These are phyloP conservation scores for Auricularia sp. DNA, from an alignment of 768 basidiomycete species.

Conservation along the genomic window DNA sequence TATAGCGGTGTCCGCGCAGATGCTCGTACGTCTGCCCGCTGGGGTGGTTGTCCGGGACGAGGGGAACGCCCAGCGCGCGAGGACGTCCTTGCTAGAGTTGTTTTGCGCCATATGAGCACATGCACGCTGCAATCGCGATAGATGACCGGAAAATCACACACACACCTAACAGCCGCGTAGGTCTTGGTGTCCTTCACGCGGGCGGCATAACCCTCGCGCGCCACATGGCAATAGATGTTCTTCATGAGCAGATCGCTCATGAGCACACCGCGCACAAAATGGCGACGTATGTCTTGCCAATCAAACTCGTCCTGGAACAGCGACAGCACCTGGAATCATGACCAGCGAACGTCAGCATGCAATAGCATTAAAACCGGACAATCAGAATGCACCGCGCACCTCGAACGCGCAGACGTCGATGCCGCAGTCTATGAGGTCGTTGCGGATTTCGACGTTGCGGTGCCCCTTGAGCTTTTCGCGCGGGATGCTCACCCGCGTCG, in stretches of 20 bases:
- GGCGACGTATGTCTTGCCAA: conserved; percentile 80
- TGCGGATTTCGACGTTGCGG: conserved; percentile 74
- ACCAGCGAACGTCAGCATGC: conserved; percentile 2
- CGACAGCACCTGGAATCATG: conserved; percentile 63
- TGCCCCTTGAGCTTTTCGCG: conserved; percentile 63
- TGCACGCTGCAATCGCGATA: neutral
- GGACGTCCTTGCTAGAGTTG: conserved; percentile 68
- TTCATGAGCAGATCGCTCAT: conserved; percentile 93
- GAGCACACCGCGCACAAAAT: conserved; percentile 90
- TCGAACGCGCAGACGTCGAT: conserved; percentile 94
- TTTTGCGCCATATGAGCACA: conserved; percentile 2
- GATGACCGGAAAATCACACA: neutral
- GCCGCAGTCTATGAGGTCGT: conserved; percentile 78
- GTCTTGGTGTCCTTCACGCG: conserved; percentile 88
- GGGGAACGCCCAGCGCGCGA: conserved; percentile 88
- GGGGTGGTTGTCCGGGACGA: conserved; percentile 90
- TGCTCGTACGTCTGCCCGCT: conserved; percentile 76
- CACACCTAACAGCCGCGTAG: conserved; percentile 79
- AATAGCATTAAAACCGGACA: neutral
- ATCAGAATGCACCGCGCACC: conserved; percentile 31
- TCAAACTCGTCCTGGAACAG: conserved; percentile 99
- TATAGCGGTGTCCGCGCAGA: conserved; percentile 79
- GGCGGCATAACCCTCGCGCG: conserved; percentile 82
- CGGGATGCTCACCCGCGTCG: conserved; percentile 54
- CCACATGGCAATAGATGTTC: conserved; percentile 84